These are phyloP conservation scores for Aspergillaceae sp. DNA, from an alignment of 2,329 filamentous ascomycete genomes.

Conservation along the genomic window DNA sequence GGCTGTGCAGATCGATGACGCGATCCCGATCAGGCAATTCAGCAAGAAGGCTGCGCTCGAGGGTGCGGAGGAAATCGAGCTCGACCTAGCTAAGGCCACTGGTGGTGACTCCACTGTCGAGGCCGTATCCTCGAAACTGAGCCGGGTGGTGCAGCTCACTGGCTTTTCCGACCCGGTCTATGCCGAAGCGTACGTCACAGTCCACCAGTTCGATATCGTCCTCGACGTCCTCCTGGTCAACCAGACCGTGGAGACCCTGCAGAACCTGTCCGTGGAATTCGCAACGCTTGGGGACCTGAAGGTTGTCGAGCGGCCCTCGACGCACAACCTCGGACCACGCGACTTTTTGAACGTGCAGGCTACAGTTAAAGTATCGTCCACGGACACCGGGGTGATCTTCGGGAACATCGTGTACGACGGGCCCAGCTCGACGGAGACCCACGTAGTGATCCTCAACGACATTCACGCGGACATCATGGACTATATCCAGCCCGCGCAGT, in stretches of 20 bases:
- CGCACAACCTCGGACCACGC: conserved; percentile 88
- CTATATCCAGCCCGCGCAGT: conserved; percentile 95
- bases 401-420: conserved; percentile 98
- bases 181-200: conserved; percentile 97
- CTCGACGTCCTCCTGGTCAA: conserved; percentile 94
- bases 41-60: conserved; percentile 82
- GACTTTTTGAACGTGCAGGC: conserved; percentile 98
- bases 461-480: conserved; percentile 99
- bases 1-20: conserved; percentile 90
- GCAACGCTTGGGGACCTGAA: conserved; percentile 97
- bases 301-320: conserved; percentile 91
- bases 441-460: conserved; percentile 96
- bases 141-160: conserved; percentile 90
- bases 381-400: conserved; percentile 96
- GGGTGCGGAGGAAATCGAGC: conserved; percentile 73
- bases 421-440: conserved; percentile 80
- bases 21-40: conserved; percentile 84
- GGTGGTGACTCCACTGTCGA: conserved; percentile 78
- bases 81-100: conserved; percentile 88
- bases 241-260: conserved; percentile 90
- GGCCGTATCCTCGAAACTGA: conserved; percentile 87
- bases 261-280: conserved; percentile 96
- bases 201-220: conserved; percentile 97
- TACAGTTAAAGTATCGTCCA: conserved; percentile 97
- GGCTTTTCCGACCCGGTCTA: conserved; percentile 98